Evolutionary conservation across 1,284 basidiomycete genomes (phyloP), one percentile per base, ranked within the genome.

Genomic region (Ganoderma sp.): DNA sequence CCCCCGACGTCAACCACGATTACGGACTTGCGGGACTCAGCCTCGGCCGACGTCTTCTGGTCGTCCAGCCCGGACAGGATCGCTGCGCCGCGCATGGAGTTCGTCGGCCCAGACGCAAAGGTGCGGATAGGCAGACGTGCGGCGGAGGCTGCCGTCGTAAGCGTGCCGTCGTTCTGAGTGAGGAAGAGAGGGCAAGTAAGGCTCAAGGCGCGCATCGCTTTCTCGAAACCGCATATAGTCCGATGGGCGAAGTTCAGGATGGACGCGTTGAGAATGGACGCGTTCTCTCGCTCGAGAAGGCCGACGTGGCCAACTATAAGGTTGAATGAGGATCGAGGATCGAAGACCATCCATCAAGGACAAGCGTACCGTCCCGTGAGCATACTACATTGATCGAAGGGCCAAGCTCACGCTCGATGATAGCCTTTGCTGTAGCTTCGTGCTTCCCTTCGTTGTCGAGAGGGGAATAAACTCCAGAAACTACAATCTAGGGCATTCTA

Each of bases 221-320:
- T 76, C 71, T 84, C 80, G 79, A 88, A 90, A 39, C 84, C 84
- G 1, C 75, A 61, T 56, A 89, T 84, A 0, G 87, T 87, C 15
- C 77, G 78, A 43, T 81, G 80, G 1, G 87, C 87, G 70, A 85
- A 88, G 4, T 81, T 75, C 14, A 85, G 79, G 63, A 89, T 84
- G 0, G 86, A 85, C 6, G 88, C 86, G 73, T 90, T 90, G 69
- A 89, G 81, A 62, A 90, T 88, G 25, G 86, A 77, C 0, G 88
- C 88, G 67, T 90, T 89, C 76, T 89, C 88, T 48, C 88, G 83
- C 73, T 88, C 86, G 19, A 89, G 78, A 63, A 89, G 81, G 60
- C 88, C 87, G 64, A 87, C 79, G 68, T 85, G 84, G 12, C 84
- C 86, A 62, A 88, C 86, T 85, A 25, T 19, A 37, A 58, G 22